Evolutionary conservation across 345 rosid species (phyloP), one percentile per base, ranked within the genome.

Genomic region (Physaria fendleri): DNA sequence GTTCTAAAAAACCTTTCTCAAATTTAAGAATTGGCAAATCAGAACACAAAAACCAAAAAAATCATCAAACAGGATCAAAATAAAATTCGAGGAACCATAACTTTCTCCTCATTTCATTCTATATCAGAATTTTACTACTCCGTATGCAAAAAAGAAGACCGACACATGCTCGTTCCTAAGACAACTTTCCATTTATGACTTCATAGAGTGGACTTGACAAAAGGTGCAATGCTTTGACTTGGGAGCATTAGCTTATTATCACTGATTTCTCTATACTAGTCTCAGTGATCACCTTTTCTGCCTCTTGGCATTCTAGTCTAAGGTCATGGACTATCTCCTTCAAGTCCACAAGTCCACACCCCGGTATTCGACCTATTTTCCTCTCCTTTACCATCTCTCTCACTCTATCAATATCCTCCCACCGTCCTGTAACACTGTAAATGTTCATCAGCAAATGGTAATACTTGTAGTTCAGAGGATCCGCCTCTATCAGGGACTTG

Each of bases 281-380:
- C 60, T 69, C 69, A 1, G 12, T 40, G 12, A 40, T 32, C 24
- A 46, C 46, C 16, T 30, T 47, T 58, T 62, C 69, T 6, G 42
- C 5, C 20, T 63, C 69, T 39, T 48, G 5, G 48, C 14, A 32
- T 40, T 41, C 69, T 25, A 49, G 14, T 56, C 14, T 41, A 39
- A 56, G 34, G 54, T 59, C 43, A 59, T 85, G 85, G 62, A 83
- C 90, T 38, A 81, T 81, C 51, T 79, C 66, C 8, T 79, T 81
- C 82, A 85, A 70, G 65, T 85, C 85, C 17, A 81, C 71, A 13
- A 85, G 89, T 64, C 76, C 64, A 55, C 87, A 84, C 11, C 77
- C 80, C 0, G 87, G 89, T 2, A 69, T 68, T 62, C 71, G 74
- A 48, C 72, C 80, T 10, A 74, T 62, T 65, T 50, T 60, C 56